Base-by-base conservation (phyloP, 1,284 basidiomycete genomes). In the Quambalaria eucalypti region DNA sequence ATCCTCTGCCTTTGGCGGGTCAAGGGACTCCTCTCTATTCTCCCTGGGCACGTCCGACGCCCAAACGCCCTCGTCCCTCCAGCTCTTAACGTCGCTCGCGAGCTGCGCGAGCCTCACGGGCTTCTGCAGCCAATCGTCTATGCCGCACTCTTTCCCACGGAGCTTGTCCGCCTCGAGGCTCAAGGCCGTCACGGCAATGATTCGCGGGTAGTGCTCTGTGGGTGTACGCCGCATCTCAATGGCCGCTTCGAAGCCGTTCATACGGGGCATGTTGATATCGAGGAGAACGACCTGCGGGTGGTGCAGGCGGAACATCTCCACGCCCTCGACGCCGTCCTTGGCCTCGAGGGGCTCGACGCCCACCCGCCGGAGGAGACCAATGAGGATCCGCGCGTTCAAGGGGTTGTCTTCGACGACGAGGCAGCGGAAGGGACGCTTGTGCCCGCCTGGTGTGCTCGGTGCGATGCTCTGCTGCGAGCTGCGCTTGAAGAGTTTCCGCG, bases 351-450 rank as follows among this genome's bases (percentile, higher is more conserved):
- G 63, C n/a, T 58, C 19, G 29, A 71, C 56, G 19, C 58, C 52
- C 14, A 60, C 52, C 42, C 62, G 64, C 53, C 55, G 54, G 8
- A 71, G 57, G 26, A 64, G 55, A 8, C 57, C 59, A 12, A 60
- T 60, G 16, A 73, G 54, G 29, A 73, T 63, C 16, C 63, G 61
- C 30, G 59, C 50, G 48, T 73, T 73, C 50, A 73, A 57, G n/a
- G 61, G 52, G 48, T 72, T 73, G 57, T 73, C 70, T 46, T 73
- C 70, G 4, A 67, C 70, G 4, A 71, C 65, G 7, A 71, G 64
- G 33, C 61, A 60, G 31, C 48, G 55, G 56, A 68, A 66, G 4
- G 52, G 52, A 26, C 54, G 31, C 28, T 54, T 51, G 1, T 57
- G 51, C 21, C 48, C 51, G 16, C n/a, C 28, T 3, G 29, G 28